Evolutionary conservation across 2,329 filamentous ascomycete species (phyloP).

Genomic region (Pyrenophora teres): DNA sequence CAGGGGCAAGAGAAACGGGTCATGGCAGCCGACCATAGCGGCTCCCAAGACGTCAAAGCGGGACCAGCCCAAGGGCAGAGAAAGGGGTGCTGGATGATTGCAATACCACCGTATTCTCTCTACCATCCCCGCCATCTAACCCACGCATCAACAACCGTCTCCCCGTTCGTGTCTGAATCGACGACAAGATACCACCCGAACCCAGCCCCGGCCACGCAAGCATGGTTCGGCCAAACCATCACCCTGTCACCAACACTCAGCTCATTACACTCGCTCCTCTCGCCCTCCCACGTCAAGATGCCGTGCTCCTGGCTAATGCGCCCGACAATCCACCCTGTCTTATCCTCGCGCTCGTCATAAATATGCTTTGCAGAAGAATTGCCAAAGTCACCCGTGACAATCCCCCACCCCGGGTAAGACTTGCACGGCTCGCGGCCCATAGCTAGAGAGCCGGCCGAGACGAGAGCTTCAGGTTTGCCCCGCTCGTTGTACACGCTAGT

Average conservation of each 20-base stretch:
- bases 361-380: constrained; percentile 25
- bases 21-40: neutral
- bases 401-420: constrained; percentile 72
- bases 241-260: constrained; percentile 69
- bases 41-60: no score
- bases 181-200: constrained; percentile 77
- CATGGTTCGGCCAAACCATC: constrained; percentile 78
- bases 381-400: constrained; percentile 64
- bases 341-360: constrained; percentile 34
- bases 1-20: no score
- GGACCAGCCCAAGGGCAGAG: no score
- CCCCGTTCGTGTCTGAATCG: constrained; percentile 61
- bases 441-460: constrained; percentile 71
- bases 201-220: constrained; percentile 73
- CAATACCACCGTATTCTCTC: neutral
- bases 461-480: constrained; percentile 64
- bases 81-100: no score
- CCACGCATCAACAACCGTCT: constrained; percentile 74
- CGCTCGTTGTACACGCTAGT: constrained; percentile 64
- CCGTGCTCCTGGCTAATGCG: constrained; percentile 80
- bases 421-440: constrained; percentile 75
- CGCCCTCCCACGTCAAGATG: constrained; percentile 65
- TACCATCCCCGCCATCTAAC: constrained; percentile 72
- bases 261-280: constrained; percentile 37
- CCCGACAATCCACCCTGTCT: constrained; percentile 67